Evolutionary conservation across 1,284 basidiomycete species (phyloP).

Genomic region (Violaceomyces palustris): DNA sequence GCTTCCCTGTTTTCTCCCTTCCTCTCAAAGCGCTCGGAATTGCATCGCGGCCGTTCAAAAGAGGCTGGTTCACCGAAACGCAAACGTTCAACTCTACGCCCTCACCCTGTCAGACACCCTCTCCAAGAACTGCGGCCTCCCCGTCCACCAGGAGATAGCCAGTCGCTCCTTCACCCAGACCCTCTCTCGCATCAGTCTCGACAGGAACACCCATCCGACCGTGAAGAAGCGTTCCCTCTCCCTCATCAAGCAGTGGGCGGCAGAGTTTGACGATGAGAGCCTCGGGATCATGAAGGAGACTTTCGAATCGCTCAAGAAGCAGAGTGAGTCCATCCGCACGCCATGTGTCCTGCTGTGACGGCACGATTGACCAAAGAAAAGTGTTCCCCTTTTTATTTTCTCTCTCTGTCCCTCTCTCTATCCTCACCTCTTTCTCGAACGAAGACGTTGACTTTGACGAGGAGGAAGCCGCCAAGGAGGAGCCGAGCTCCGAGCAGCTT

Average conservation of each 20-base stretch:
- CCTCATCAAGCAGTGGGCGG: constrained; percentile 77
- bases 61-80: constrained; percentile 84
- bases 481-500: constrained; percentile 35
- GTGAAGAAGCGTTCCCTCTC: constrained; percentile 71
- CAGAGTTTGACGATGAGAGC: constrained; percentile 66
- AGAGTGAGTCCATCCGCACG: constrained; percentile 60
- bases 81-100: constrained; percentile 92
- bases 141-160: constrained; percentile 79
- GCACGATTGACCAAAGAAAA: not conserved
- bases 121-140: constrained; percentile 81
- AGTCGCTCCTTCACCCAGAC: constrained; percentile 84
- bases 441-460: constrained; percentile 17
- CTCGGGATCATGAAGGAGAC: constrained; percentile 88
- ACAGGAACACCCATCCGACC: constrained; percentile 85
- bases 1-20: not conserved
- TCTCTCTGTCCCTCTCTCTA: not conserved
- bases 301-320: constrained; percentile 72
- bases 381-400: not conserved
- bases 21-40: constrained; percentile 72
- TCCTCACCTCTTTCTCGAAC: not conserved
- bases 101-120: constrained; percentile 57
- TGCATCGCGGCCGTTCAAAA: constrained; percentile 81
- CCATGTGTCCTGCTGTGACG: not conserved
- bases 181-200: constrained; percentile 76
- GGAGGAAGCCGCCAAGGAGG: constrained; percentile 4